Evolutionary conservation across 495 filamentous ascomycete genomes (phyloP).

Genomic region (Penicillium steckii): DNA sequence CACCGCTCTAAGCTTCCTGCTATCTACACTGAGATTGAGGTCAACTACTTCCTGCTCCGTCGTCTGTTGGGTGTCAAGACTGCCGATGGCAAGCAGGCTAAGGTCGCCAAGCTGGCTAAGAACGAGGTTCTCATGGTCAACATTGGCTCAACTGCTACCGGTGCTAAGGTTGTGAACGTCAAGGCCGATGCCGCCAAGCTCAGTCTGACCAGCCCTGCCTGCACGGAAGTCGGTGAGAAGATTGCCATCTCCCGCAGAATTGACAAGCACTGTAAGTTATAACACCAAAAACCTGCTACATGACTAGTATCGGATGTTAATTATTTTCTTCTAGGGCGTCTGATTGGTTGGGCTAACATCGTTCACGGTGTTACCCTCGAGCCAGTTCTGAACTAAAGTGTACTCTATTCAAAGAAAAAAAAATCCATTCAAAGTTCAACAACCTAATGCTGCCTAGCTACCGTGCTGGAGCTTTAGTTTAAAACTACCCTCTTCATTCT

Average conservation of each 20-base stretch:
- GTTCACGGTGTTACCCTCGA: conserved; percentile 56
- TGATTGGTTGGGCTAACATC: conserved; percentile 97
- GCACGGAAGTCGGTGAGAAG: conserved; percentile 95
- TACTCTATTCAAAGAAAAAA: too few species aligned
- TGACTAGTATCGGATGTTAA: neutral
- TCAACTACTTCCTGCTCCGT: conserved; percentile 97
- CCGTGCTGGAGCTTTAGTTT: too few species aligned
- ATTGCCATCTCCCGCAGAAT: conserved; percentile 93
- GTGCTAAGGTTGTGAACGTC: conserved; percentile 91
- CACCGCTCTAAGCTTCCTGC: conserved; percentile 86
- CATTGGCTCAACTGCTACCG: conserved; percentile 94
- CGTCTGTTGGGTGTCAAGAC: conserved; percentile 95
- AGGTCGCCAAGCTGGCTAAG: conserved; percentile 96
- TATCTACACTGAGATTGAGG: conserved; percentile 96
- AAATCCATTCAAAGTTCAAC: too few species aligned
- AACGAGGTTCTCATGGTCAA: conserved; percentile 99
- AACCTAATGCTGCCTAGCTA: too few species aligned
- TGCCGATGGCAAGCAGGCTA: conserved; percentile 97
- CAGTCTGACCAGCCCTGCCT: conserved; percentile 82
- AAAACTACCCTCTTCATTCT: too few species aligned
- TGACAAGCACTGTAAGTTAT: conserved; percentile 59
- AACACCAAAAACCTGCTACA: neutral
- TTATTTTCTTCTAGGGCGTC: conserved; percentile 70
- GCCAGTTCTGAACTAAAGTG: conserved; percentile 50
- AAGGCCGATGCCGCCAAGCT: conserved; percentile 97